Base-by-base conservation (phyloP, 805 yeast genomes). In the Monosporozyma solicola region DNA sequence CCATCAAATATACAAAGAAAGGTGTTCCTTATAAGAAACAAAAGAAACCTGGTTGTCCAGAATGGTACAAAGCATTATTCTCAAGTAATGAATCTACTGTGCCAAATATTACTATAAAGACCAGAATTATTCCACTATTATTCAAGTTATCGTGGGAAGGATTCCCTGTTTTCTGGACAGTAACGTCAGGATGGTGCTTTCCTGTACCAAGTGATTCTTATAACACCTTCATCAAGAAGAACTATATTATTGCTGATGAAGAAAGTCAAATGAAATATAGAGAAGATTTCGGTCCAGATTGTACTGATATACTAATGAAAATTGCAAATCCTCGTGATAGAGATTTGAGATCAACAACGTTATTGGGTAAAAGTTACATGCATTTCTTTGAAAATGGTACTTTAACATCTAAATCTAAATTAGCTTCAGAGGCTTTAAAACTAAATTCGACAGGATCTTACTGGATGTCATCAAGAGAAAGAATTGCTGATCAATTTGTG, bases 321-420 rank as follows among this genome's bases (percentile, higher is more conserved):
- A 73, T 94, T 22, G 97, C 97, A 0, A 97, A 92, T 65, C 90
- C 90, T 15, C 86, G 84, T 57, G 97, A 97, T 0, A 84, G 87
- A 1, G 67, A 68, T 1, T 80, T 80, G 31, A 76, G 95, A 57
- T 85, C 95, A 50, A 82, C 95, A 0, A 78, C 80, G 8, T 74
- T 95, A 8, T 75, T 94, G 70, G 82, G 96, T 37, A 94, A 94
- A 63, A 75, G 83, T 2, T 94, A 84, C 61, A 63, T 84, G 29
- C 72, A 80, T 33, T 80, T 76, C 59, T 90, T 87, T 63, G 97
- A 91, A 56, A 79, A 82, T 52, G 90, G 87, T 0, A 69, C 81
- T 0, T 67, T 94, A 51, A 77, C 84, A 0, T 88, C 97, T 0
- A 82, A 82, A 55, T 84, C 80, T 52, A 78, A 79, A 13, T 72